Evolutionary conservation across 2,329 filamentous ascomycete species (phyloP).

Genomic region (Chaetothyriales sp.): DNA sequence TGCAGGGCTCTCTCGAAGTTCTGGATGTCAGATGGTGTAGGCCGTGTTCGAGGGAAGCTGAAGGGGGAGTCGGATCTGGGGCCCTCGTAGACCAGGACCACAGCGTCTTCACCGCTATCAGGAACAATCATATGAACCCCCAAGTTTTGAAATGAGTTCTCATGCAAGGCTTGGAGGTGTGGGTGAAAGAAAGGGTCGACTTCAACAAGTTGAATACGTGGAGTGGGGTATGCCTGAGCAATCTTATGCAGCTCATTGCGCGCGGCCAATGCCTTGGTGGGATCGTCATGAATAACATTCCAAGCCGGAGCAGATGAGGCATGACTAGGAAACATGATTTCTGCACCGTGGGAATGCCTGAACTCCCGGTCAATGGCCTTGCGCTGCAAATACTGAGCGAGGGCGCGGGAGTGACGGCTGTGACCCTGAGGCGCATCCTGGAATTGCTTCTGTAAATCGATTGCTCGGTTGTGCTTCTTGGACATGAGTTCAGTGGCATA

Average conservation of each 20-base stretch:
- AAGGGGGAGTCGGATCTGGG: slow-evolving; percentile 14
- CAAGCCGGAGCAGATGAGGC: slow-evolving; percentile 42
- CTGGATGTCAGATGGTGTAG: slow-evolving; percentile 38
- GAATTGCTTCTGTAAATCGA: slow-evolving; percentile 71
- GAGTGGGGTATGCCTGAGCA: slow-evolving; percentile 33
- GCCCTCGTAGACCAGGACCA: slow-evolving; percentile 38
- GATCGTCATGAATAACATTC: slow-evolving; percentile 77
- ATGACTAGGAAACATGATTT: slow-evolving; percentile 62
- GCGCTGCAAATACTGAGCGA: slow-evolving; percentile 76
- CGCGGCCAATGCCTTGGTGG: slow-evolving; percentile 51
- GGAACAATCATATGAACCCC: slow-evolving; percentile 36
- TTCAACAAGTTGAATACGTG: slow-evolving; percentile 29
- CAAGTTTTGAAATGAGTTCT: slow-evolving; percentile 26
- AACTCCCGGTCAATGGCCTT: slow-evolving; percentile 69
- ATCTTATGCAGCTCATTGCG: slow-evolving; percentile 35
- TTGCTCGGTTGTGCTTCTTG: slow-evolving; percentile 67
- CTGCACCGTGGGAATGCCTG: slow-evolving; percentile 65
- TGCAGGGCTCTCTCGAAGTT: slow-evolving; percentile 43
- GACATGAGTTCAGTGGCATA: slow-evolving; percentile 78
- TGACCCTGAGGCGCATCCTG: slow-evolving; percentile 56
- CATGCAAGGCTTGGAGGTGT: slow-evolving; percentile 28
- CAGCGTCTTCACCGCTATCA: slow-evolving; percentile 29
- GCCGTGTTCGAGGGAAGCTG: slow-evolving; percentile 38
- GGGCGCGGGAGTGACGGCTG: slow-evolving; percentile 63
- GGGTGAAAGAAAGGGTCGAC: slow-evolving; percentile 36